These are phyloP conservation scores for Harringtonia lauricola DNA, from an alignment of 2,329 filamentous ascomycete genomes.

Conservation along the genomic window DNA sequence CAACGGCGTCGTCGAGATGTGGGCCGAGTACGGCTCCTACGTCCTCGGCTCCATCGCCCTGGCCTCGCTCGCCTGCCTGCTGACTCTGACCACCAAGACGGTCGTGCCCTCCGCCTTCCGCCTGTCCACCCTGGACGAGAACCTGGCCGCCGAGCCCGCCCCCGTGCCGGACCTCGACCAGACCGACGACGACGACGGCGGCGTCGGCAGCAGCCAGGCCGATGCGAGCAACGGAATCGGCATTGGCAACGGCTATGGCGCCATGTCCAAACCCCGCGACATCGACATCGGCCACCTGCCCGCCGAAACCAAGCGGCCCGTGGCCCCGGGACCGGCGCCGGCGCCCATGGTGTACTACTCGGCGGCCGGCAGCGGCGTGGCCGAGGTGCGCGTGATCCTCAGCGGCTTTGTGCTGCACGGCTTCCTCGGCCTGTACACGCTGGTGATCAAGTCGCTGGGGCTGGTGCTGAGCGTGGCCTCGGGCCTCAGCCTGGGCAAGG, in stretches of 20 bases:
- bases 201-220: neutral
- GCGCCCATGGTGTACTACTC: constrained; percentile 90
- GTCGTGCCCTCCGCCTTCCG: constrained; percentile 82
- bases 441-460: constrained; percentile 74
- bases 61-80: constrained; percentile 59
- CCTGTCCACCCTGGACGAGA: constrained; percentile 83
- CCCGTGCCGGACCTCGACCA: constrained; percentile 26
- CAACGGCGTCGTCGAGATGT: constrained; percentile 34
- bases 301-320: neutral
- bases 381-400: constrained; percentile 95
- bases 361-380: constrained; percentile 89
- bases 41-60: constrained; percentile 60
- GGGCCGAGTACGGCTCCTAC: constrained; percentile 71
- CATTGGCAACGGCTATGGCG: constrained; percentile 14
- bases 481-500: constrained; percentile 87
- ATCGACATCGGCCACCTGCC: neutral
- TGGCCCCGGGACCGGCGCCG: constrained; percentile 12
- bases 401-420: constrained; percentile 95
- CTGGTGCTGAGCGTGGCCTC: constrained; percentile 85
- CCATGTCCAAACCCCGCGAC: neutral
- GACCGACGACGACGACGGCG: constrained; percentile 27
- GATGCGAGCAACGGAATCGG: constrained; percentile 22
- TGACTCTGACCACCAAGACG: constrained; percentile 87
- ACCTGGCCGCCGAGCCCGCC: constrained; percentile 59
- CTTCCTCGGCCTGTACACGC: constrained; percentile 79